These are phyloP conservation scores for Verbena officinalis DNA, from an alignment of 257 asterid species.

Conservation along the genomic window DNA sequence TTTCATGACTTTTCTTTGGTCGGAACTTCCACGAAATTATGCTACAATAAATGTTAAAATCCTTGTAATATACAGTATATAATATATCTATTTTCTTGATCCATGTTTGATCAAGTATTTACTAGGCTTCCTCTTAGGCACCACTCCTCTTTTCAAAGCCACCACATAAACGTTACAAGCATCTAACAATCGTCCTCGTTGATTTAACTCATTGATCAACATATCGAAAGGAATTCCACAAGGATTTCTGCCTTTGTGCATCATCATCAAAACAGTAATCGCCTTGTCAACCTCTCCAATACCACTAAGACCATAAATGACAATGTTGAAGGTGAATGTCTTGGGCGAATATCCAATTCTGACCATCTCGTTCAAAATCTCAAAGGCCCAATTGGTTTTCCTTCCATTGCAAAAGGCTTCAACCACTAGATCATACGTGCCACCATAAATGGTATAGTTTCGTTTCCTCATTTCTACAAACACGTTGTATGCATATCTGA, in stretches of 20 bases:
- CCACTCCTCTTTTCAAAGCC: constrained; percentile 57
- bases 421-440: constrained; percentile 51
- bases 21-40: too few species aligned
- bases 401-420: constrained; percentile 60
- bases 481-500: constrained; percentile 44
- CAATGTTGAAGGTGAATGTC: constrained; percentile 53
- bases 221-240: constrained; percentile 42
- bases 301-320: constrained; percentile 44
- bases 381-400: constrained; percentile 36
- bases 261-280: constrained; percentile 34
- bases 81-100: neutral
- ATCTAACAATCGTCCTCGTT: constrained; percentile 37
- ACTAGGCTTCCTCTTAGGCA: constrained; percentile 46
- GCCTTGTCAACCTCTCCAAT: constrained; percentile 52
- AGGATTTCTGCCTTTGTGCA: constrained; percentile 41
- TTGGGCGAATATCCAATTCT: constrained; percentile 53
- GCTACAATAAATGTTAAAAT: too few species aligned
- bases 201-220: constrained; percentile 52
- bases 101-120: constrained; percentile 14
- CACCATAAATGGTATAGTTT: constrained; percentile 32
- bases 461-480: constrained; percentile 49
- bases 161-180: constrained; percentile 53
- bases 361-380: constrained; percentile 48
- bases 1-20: too few species aligned
- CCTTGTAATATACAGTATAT: too few species aligned